Percentiles rank a stretch among this genome's conserved stretches.
phyloP scores from a whole-genome alignment of 176 grass and related monocot species.

The Typha latifolia region DNA sequence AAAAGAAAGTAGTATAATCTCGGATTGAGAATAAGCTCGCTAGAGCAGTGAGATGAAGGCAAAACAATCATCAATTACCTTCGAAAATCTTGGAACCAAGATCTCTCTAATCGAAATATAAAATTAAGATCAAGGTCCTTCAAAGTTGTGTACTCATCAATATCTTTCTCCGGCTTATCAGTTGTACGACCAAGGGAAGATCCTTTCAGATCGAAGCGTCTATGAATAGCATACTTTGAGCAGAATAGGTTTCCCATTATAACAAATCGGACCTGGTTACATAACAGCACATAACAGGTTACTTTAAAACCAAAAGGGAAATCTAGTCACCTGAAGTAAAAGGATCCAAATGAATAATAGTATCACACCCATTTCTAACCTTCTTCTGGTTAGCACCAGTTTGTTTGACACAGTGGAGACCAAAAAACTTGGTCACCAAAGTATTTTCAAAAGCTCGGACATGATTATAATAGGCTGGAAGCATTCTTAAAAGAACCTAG shows the following conservation, averaged over 20 bases:
- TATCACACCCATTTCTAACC: constrained; percentile 41
- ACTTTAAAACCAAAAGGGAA: neutral
- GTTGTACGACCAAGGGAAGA: constrained; percentile 91
- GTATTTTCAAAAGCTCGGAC: constrained; percentile 74
- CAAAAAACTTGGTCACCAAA: constrained; percentile 89
- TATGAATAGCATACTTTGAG: constrained; percentile 67
- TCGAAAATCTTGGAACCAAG: constrained; percentile 90
- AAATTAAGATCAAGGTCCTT: constrained; percentile 99
- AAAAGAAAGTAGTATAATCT: neutral
- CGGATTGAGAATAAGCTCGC: neutral
- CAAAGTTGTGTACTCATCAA: constrained; percentile 87
- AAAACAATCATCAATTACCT: constrained; percentile 43
- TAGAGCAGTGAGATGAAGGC: neutral
- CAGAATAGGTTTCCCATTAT: constrained; percentile 99
- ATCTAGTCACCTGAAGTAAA: neutral
- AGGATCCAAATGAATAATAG: constrained; percentile 20
- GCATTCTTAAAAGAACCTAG: constrained; percentile 96
- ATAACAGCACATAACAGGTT: constrained; percentile 10
- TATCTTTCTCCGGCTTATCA: constrained; percentile 80
- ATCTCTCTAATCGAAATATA: constrained; percentile 80
- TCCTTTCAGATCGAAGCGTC: constrained; percentile 97
- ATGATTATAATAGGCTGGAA: constrained; percentile 97
- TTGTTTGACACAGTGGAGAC: constrained; percentile 92
- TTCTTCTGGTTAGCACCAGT: constrained; percentile 85
- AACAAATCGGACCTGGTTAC: constrained; percentile 87